Base-by-base conservation (phyloP, 805 yeast genomes). In the Metschnikowia peoriensis region DNA sequence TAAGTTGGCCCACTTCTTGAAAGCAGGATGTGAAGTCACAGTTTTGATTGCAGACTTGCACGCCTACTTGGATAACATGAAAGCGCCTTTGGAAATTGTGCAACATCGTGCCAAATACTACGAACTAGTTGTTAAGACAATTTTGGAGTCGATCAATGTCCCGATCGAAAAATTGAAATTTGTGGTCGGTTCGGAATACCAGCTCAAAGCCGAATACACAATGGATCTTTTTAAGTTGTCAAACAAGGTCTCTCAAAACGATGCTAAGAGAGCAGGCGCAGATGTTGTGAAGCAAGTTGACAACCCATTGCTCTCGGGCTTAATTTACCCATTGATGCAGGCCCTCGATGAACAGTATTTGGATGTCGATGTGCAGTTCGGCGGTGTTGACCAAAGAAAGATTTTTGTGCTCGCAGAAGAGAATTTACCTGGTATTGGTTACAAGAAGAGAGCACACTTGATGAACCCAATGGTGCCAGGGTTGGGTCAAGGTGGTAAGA, bases 381-480 rank as follows among this genome's bases (percentile, higher is more conserved):
- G 99, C 61, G 99, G 99, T 70, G 96, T 94, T 50, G 99, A 94
- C 72, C 99, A 94, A 77, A 85, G 99, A 75, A 94, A 94, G 76
- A 94, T 94, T 66, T 94, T 94, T 62, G 97, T 91, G 28, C 79
- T 94, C 50, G 98, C 99, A 8, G 99, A 94, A 72, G 99, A 94
- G 75, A 86, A 88, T 73, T 82, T 94, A 67, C 92, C 85, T 41
- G 67, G 83, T 47, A 65, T 94, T 51, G 97, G 97, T 41, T 94
- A 93, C 85, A 89, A 88, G 75, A 94, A 94, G 80, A 86, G 99
- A 70, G 99, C 96, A 32, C 99, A 94, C 75, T 79, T 94, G 67
- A 94, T 94, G 99, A 94, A 94, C 76, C 93, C 91, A 50, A 93
- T 94, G 98, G 97, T 96, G 44, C 99, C 99, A 46, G 98, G 99